Conservation (phyloP, 2,329 filamentous ascomycete species). For the Colletotrichum plurivorum region DNA sequence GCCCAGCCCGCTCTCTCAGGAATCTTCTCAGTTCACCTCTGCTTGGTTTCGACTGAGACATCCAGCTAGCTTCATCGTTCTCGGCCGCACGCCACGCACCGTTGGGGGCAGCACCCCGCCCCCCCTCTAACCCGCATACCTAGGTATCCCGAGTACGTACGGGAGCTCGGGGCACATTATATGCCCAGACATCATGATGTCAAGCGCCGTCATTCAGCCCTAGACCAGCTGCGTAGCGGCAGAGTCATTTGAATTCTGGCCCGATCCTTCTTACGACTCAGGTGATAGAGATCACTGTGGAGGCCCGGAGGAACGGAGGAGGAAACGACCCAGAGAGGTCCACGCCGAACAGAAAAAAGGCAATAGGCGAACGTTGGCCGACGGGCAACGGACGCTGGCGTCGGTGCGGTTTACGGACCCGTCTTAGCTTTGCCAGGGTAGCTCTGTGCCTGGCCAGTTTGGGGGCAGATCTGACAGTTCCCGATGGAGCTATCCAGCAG, state of each 20-base stretch:
- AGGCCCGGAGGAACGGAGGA: conserved; percentile 1
- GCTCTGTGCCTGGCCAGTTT: conserved; percentile 19
- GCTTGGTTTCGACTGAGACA: conserved; percentile 13
- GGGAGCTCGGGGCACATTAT: neutral
- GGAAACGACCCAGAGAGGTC: neutral
- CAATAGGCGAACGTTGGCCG: neutral
- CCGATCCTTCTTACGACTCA: conserved; percentile 22
- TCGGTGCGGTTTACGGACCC: conserved; percentile 10
- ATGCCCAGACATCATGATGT: conserved; percentile 30
- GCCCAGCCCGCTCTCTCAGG: conserved; percentile 1
- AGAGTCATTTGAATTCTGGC: conserved; percentile 4
- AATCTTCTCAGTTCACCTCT: conserved; percentile 9
- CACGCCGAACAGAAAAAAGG: conserved; percentile 4
- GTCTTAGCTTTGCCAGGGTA: conserved; percentile 19
- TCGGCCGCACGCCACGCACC: conserved; percentile 12
- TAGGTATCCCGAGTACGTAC: conserved; percentile 8
- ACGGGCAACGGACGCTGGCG: neutral
- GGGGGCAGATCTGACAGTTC: conserved; percentile 29
- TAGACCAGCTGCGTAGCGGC: conserved; percentile 10
- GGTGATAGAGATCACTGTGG: conserved; percentile 15
- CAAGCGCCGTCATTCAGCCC: conserved; percentile 30
- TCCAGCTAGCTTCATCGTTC: neutral
- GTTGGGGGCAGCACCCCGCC: neutral
- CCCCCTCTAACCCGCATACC: neutral
- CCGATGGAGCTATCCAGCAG: conserved; percentile 5